Evolutionary conservation across 176 grass and related monocot genomes (phyloP).

Genomic region (Eleusine indica): DNA sequence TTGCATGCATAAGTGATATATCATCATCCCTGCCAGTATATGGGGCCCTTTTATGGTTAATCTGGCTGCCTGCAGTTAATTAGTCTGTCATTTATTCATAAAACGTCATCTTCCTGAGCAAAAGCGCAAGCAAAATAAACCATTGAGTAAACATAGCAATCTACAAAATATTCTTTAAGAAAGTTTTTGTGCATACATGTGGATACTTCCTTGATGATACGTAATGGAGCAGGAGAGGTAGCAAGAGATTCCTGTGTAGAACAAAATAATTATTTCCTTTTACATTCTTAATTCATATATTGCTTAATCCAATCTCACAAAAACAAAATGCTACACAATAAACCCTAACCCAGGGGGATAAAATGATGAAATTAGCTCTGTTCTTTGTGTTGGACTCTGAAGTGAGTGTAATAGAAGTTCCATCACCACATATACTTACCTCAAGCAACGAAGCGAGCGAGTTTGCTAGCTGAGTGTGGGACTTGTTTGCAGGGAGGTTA

Average conservation of each 20-base stretch:
- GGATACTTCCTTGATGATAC: slow-evolving; percentile 46
- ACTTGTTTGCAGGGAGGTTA: slow-evolving; percentile 73
- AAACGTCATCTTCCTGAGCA: slow-evolving; percentile 22
- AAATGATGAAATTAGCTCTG: slow-evolving; percentile 10
- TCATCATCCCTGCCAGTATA: slow-evolving; percentile 48
- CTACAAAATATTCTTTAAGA: slow-evolving; percentile 10
- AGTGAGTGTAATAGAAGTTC: slow-evolving; percentile 4
- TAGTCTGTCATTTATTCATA: slow-evolving; percentile 38
- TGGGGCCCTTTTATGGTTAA: slow-evolving; percentile 42
- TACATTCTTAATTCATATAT: slow-evolving; percentile 35
- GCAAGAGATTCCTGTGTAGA: slow-evolving; percentile 41
- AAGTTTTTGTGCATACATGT: slow-evolving; percentile 47
- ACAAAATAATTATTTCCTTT: slow-evolving; percentile 33
- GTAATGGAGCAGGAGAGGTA: slow-evolving; percentile 23
- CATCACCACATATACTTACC: slow-evolving; percentile 40
- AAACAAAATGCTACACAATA: slow-evolving; percentile 13
- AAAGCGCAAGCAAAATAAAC: neutral
- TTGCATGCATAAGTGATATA: slow-evolving; percentile 22
- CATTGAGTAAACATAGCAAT: slow-evolving; percentile 28
- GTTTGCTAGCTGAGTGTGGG: slow-evolving; percentile 64
- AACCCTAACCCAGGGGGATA: neutral
- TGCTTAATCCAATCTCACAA: slow-evolving; percentile 31
- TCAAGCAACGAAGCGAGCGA: slow-evolving; percentile 59
- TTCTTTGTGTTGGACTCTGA: neutral
- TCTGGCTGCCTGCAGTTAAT: slow-evolving; percentile 35